Evolutionary conservation across 495 filamentous ascomycete species (phyloP), one percentile per base, ranked within the genome.

Genomic region (Cercophora sp.): DNA sequence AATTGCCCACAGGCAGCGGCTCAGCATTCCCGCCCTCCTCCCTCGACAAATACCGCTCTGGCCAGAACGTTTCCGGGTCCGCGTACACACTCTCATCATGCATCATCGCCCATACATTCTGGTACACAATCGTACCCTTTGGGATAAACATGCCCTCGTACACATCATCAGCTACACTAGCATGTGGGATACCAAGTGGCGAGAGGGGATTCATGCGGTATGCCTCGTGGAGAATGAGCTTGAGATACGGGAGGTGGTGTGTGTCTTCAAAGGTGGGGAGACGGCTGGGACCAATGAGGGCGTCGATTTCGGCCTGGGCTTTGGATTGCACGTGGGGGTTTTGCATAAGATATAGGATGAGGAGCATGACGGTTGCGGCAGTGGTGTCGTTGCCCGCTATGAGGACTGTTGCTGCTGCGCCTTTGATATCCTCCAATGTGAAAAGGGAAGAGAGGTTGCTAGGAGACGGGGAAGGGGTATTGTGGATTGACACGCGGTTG

Each of bases 171-270:
- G 75, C 62, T 11, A 64, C 61, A 2, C 74, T 72, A 5, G 67
- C 65, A 53, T 88, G 85, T 0, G 84, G 78, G 26, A 87, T 67
- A 16, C 82, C 81, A 18, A 81, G 69, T 1, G 79, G 79, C 0
- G 79, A 80, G 15, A 83, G 69, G 8, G 83, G 83, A 35, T 78
- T 70, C 79, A 83, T 85, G 45, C 83, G 71, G 36, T 84, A 75
- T 16, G 71, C 76, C 59, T 86, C 83, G 37, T 82, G 79, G 16
- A 82, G 71, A 4, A 82, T 55, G 5, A 73, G 69, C 48, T 57
- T 55, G 11, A 70, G 68, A 60, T 85, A 85, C 1, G 72, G 77
- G 2, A 85, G 66, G 25, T 72, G 65, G 2, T 63, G 61, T 27
- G 76, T 63, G 55, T 85, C 81, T 6, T 67, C 63, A 59, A 76